Conservation (phyloP, 805 yeast genomes). For the Cyberlindnera nakhonratchasimensis region DNA sequence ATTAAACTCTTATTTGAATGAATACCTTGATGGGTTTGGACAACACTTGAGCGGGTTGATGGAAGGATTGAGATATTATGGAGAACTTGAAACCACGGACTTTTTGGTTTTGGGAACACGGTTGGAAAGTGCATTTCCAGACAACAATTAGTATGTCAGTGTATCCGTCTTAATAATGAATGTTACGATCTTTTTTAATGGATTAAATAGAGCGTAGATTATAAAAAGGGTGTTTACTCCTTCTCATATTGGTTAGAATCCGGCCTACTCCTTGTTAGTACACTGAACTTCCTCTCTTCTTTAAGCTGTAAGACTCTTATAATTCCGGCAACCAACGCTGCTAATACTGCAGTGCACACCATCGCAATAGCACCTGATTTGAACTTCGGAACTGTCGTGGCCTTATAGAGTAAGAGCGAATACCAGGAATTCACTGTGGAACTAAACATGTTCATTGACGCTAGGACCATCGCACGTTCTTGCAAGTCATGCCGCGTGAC, state of each 20-base stretch:
- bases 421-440: slow-evolving; percentile 66
- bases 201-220: not conserved
- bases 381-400: slow-evolving; percentile 49
- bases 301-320: slow-evolving; percentile 43
- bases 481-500: slow-evolving; percentile 56
- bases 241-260: not conserved
- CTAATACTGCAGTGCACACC: slow-evolving; percentile 46
- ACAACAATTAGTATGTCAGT: not conserved
- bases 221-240: not conserved
- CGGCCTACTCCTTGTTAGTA: not conserved
- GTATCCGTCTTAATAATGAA: not conserved
- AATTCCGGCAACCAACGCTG: slow-evolving; percentile 37
- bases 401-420: slow-evolving; percentile 51
- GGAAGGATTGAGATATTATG: slow-evolving; percentile 42
- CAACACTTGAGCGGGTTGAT: slow-evolving; percentile 43
- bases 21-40: slow-evolving; percentile 43
- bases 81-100: slow-evolving; percentile 47
- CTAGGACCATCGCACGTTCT: slow-evolving; percentile 61
- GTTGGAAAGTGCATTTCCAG: slow-evolving; percentile 34
- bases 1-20: slow-evolving; percentile 38
- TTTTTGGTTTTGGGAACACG: slow-evolving; percentile 41
- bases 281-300: slow-evolving; percentile 26
- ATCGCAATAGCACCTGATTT: slow-evolving; percentile 54
- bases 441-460: slow-evolving; percentile 63
- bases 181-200: not conserved